Base-by-base conservation (phyloP, 1,284 basidiomycete genomes). In the Chalciporus piperatoides region DNA sequence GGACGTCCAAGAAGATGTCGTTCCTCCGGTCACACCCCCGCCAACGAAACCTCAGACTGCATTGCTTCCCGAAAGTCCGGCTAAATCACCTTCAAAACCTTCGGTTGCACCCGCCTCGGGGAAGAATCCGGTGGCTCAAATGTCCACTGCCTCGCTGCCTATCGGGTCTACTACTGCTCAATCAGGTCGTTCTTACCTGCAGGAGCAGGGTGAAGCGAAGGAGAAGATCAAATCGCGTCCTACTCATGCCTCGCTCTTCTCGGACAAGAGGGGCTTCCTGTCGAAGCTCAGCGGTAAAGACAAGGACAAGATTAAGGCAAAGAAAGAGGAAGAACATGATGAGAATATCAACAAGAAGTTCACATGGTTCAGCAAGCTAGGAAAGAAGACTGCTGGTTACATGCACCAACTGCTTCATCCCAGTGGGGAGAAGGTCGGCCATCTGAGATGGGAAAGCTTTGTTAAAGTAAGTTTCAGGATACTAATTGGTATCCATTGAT, bases 391-490 rank as follows among this genome's bases (percentile, higher is more conserved):
- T 6, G 70, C 69, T 30, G 69, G 60, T 15, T 74, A 74, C 41
- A 81, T 88, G 80, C 79, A 81, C 46, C 82, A 86, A 60, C 67
- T 90, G 8, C 60, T 90, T 52, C 71, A 72, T 37, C 79, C 79
- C 11, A 67, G 75, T 25, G 74, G 79, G 32, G 78, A 80, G 46
- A 82, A 75, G 57, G 71, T 76, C 52, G 81, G 81, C 5, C 68
- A 79, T 9, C 80, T 90, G 81, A 86, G 84, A 50, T 90, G 87
- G 87, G 85, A 89, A 30, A 71, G 74, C 32, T 83, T 83, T 57
- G 55, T 81, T 32, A 80, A 76, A 70, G 81, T 79, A 44, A 51
- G 61, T 48, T 8, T 27, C n/a, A 1, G 1, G 4, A 6, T 5
- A 37, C 14, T 42, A 17, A n/a, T 24, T 14, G 9, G 11, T 23